Percentiles rank a stretch among this genome's conserved stretches.
Evolutionary conservation across 2,329 filamentous ascomycete species (phyloP).

Genomic region (Eurotiales sp.): DNA sequence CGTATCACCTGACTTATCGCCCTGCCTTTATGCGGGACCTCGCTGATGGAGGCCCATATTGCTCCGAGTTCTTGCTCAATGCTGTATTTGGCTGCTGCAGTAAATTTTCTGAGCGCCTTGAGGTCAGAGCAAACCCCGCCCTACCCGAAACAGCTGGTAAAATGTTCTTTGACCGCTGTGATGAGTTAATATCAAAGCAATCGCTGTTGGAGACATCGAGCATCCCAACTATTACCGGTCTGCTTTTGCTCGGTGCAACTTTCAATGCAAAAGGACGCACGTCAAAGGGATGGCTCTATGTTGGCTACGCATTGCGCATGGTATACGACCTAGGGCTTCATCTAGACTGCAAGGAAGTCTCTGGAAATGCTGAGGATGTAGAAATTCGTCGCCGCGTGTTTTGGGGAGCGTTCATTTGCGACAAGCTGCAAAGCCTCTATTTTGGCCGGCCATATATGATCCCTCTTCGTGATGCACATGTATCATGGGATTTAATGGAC

Average conservation of each 20-base stretch:
- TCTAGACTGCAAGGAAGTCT: slow-evolving; percentile 30
- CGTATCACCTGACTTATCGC: slow-evolving; percentile 37
- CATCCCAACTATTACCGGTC: slow-evolving; percentile 36
- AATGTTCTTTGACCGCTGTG: slow-evolving; percentile 38
- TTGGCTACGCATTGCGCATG: slow-evolving; percentile 41
- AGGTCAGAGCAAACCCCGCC: slow-evolving; percentile 30
- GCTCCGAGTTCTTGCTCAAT: slow-evolving; percentile 37
- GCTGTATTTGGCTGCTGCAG: slow-evolving; percentile 41
- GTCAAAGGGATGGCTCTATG: slow-evolving; percentile 37
- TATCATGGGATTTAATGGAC: slow-evolving; percentile 29
- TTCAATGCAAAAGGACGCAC: slow-evolving; percentile 22
- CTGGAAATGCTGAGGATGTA: slow-evolving; percentile 21
- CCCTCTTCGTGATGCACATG: slow-evolving; percentile 23
- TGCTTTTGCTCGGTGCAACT: slow-evolving; percentile 29
- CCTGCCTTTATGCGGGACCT: slow-evolving; percentile 38
- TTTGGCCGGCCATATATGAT: slow-evolving; percentile 48
- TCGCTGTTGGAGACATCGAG: slow-evolving; percentile 30
- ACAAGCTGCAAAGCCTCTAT: slow-evolving; percentile 55
- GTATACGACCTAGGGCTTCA: slow-evolving; percentile 40
- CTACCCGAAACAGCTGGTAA: slow-evolving; percentile 34
- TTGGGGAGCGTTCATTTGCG: slow-evolving; percentile 34
- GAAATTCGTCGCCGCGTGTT: slow-evolving; percentile 29
- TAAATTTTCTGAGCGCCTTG: slow-evolving; percentile 37
- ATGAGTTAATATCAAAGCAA: slow-evolving; percentile 33
- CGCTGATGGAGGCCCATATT: slow-evolving; percentile 31